Base-by-base conservation (phyloP, 306 rosid species). In the Herpetospermum pedunculosum region DNA sequence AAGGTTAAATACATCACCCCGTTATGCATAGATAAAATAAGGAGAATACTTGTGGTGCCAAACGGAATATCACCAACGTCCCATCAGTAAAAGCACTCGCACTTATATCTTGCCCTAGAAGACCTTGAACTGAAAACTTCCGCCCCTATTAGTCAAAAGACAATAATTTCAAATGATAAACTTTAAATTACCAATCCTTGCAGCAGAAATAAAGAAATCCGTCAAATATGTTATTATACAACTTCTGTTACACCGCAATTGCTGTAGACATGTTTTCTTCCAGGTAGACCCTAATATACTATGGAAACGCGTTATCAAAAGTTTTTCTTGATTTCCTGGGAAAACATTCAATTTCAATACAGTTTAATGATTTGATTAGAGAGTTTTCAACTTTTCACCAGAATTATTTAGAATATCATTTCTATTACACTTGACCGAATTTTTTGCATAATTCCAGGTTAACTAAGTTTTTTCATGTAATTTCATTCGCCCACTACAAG, bases 1-100 rank as follows among this genome's bases (percentile, higher is more conserved):
- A 57, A 53, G 74, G 76, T 46, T 75, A 78, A 40, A 29, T 40
- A 50, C 48, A 75, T 7, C 70, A 49, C 48, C 75, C 49, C 16
- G 32, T 47, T 43, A 4, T 62, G 43, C 8, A 73, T 21, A 74
- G 55, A 8, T 38, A 78, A 16, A 63, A 70, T 32, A 55, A 38
- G 53, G 50, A 13, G 76, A 67, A 70, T 84, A 94, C 98, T 94
- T 94, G 98, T 16, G 98, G 98, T 79, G 98, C 98, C 88, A 94
- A 78, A 70, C 98, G 98, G 84, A 94, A 91, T 88, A 94, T 80
- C 47, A 94, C 97, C 85, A 94, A 81, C 43, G 92, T 68, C 79
- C 98, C 98, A 81, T 88, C 85, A 80, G 46, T 80, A 80, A 91
- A 94, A 85, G 89, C 77, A 75, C 76, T 74, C 1, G 96, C 84